A percentile compares a stretch with the other conserved stretches of the same genome.
These are phyloP conservation scores for Cucumis sativus DNA, from an alignment of 306 rosid species.

Conservation along the genomic window DNA sequence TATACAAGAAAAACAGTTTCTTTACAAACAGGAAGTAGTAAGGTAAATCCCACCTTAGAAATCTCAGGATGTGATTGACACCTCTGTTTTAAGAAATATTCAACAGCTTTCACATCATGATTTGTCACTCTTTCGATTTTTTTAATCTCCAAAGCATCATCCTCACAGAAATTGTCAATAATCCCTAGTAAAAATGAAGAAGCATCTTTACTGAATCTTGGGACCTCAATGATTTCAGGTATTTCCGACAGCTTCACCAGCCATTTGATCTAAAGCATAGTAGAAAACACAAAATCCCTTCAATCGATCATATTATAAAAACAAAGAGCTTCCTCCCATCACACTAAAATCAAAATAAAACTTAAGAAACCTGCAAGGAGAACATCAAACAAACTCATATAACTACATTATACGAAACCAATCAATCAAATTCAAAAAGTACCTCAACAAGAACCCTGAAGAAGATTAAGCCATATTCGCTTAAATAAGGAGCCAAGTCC, in stretches of 20 bases:
- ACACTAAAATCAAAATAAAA: not conserved
- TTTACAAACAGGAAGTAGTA: not conserved
- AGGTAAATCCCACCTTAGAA: slow-evolving; percentile 36
- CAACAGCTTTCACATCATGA: slow-evolving; percentile 90
- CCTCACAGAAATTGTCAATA: slow-evolving; percentile 34
- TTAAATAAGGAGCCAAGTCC: slow-evolving; percentile 45
- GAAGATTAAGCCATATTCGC: slow-evolving; percentile 53
- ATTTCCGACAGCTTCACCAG: slow-evolving; percentile 55
- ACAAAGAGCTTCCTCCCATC: not conserved
- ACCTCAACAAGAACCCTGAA: slow-evolving; percentile 61
- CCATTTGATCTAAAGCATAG: slow-evolving; percentile 50
- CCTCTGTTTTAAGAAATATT: slow-evolving; percentile 72
- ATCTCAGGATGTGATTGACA: slow-evolving; percentile 55
- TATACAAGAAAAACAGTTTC: not conserved
- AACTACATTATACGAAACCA: too few relatives aligned
- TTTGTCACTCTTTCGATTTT: slow-evolving; percentile 63
- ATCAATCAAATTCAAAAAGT: not conserved
- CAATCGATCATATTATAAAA: not conserved
- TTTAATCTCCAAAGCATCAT: slow-evolving; percentile 62
- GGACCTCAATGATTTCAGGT: slow-evolving; percentile 57
- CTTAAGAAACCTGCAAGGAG: not conserved
- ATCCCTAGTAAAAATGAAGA: slow-evolving; percentile 36
- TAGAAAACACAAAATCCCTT: not conserved
- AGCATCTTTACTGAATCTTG: slow-evolving; percentile 56
- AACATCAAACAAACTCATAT: not conserved